Percentiles rank a stretch among this genome's conserved stretches.
Conservation (phyloP, 257 asterid genomes). For the Coffea eugenioides region DNA sequence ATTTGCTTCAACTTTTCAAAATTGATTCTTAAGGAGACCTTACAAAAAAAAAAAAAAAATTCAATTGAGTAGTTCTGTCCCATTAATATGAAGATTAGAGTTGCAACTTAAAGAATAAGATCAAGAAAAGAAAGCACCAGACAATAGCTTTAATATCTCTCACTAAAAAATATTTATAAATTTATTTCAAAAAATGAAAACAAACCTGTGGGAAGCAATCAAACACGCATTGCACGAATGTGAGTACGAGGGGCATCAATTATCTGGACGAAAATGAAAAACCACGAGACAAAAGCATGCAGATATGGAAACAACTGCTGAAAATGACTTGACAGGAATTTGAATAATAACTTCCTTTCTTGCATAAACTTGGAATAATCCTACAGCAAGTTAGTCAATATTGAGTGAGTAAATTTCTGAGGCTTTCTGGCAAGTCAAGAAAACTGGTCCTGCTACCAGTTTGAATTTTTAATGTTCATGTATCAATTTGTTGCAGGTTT, state of each 20-base stretch:
- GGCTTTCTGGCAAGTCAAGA: not conserved
- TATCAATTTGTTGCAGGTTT: not conserved
- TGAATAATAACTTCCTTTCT: not conserved
- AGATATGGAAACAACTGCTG: not conserved
- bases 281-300: not conserved
- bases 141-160: too few relatives aligned
- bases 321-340: constrained; percentile 7
- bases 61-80: too few relatives aligned
- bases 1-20: too few relatives aligned
- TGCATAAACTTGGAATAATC: constrained; percentile 13
- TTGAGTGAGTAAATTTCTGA: not conserved
- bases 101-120: not conserved
- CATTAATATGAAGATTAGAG: too few relatives aligned
- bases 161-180: not conserved
- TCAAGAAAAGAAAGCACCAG: not conserved
- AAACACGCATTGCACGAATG: not conserved
- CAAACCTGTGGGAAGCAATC: not conserved
- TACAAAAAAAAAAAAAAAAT: too few relatives aligned
- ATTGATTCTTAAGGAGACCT: not conserved
- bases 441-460: not conserved
- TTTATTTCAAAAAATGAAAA: not conserved
- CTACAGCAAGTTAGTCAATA: not conserved
- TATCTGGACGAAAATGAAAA: not conserved
- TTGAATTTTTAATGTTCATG: not conserved
- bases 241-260: not conserved